A percentile compares a stretch with the other conserved stretches of the same genome.
phyloP scores from a whole-genome alignment of 2,329 filamentous ascomycete species.

The Thielaviopsis ethacetica region DNA sequence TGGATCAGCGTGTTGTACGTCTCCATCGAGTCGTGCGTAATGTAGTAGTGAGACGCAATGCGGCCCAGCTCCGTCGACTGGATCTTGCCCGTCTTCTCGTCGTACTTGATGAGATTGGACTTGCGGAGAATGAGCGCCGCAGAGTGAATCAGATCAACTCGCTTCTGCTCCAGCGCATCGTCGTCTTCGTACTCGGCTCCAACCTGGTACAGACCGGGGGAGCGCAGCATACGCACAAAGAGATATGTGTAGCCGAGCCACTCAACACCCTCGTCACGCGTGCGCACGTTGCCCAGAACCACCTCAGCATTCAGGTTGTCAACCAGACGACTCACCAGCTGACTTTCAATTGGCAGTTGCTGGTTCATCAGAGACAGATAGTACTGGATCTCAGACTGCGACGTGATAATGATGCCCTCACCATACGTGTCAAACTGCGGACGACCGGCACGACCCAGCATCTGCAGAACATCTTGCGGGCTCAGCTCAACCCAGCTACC shows the following conservation, averaged over 20 bases:
- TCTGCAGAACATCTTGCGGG: slow-evolving; percentile 93
- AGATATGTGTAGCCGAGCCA: slow-evolving; percentile 98
- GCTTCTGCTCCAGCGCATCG: slow-evolving; percentile 80
- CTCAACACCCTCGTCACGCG: slow-evolving; percentile 89
- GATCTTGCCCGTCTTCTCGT: slow-evolving; percentile 77
- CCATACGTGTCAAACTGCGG: slow-evolving; percentile 96
- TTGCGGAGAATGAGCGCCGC: slow-evolving; percentile 77
- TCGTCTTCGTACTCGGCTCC: slow-evolving; percentile 92
- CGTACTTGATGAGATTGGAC: slow-evolving; percentile 82
- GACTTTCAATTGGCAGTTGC: slow-evolving; percentile 92
- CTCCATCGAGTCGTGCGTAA: slow-evolving; percentile 88
- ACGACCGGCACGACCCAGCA: slow-evolving; percentile 91
- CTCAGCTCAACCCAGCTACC: slow-evolving; percentile 97
- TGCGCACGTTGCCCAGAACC: slow-evolving; percentile 83
- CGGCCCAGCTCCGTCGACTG: slow-evolving; percentile 88
- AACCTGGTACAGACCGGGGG: slow-evolving; percentile 86
- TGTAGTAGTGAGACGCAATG: slow-evolving; percentile 97
- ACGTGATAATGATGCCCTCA: slow-evolving; percentile 97
- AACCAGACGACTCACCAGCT: slow-evolving; percentile 79
- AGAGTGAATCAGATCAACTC: slow-evolving; percentile 93
- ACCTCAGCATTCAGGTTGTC: slow-evolving; percentile 96
- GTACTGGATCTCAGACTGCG: slow-evolving; percentile 87
- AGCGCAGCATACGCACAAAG: slow-evolving; percentile 93
- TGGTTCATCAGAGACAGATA: slow-evolving; percentile 94
- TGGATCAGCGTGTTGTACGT: slow-evolving; percentile 94